These are phyloP conservation scores for Neofusicoccum umdonicola DNA, from an alignment of 2,329 filamentous ascomycete genomes.

Conservation along the genomic window DNA sequence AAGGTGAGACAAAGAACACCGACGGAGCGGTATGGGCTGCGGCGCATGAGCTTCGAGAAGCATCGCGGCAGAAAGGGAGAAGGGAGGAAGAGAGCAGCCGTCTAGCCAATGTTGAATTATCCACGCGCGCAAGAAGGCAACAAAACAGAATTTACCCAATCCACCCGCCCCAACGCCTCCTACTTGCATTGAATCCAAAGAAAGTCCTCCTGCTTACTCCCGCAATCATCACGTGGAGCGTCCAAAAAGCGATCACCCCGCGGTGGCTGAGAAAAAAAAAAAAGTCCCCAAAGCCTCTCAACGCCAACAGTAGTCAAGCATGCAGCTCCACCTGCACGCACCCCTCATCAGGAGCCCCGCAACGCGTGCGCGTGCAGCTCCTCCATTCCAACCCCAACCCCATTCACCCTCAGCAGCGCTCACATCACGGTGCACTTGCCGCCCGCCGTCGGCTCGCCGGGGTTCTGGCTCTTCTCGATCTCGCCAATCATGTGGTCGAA, in stretches of 20 bases:
- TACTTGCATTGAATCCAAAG: not conserved
- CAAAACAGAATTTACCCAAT: not conserved
- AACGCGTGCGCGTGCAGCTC: not conserved
- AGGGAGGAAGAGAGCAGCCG: not conserved
- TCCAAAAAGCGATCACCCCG: not conserved
- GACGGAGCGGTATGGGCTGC: not conserved
- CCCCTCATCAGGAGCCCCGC: not conserved
- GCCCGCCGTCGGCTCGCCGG: conserved; percentile 74
- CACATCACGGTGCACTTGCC: conserved; percentile 88
- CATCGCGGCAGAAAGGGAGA: not conserved
- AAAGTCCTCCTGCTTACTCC: not conserved
- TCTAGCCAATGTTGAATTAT: conserved; percentile 6
- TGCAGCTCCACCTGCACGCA: not conserved
- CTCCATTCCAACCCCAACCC: not conserved
- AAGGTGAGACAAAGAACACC: not conserved
- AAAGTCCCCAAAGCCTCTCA: not conserved
- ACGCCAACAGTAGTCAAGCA: conserved; percentile 6
- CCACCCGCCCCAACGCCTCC: not conserved
- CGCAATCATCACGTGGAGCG: not conserved
- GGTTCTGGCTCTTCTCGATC: conserved; percentile 92
- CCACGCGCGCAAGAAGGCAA: not conserved
- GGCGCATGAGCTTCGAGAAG: not conserved
- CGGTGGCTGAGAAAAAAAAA: not conserved
- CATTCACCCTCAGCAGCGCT: not conserved
- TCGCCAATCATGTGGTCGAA: conserved; percentile 94